Percentiles rank a stretch among this genome's conserved stretches.
Conservation (phyloP, 2,329 filamentous ascomycete genomes). For the Calonectria pauciramosa region DNA sequence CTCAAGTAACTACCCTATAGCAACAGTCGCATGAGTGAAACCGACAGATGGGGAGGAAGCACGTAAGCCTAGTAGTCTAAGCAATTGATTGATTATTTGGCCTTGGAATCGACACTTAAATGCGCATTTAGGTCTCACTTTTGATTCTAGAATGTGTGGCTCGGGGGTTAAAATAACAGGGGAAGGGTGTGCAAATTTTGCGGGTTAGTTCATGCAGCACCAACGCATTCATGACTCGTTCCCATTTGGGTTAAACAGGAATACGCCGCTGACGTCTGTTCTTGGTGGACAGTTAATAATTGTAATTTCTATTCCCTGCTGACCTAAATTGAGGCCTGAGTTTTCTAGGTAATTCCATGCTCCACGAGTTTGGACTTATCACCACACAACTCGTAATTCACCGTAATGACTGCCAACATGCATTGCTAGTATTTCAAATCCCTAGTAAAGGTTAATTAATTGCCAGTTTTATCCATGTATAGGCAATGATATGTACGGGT, state of each 20-base stretch:
- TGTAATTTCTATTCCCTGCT: not conserved
- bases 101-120: not conserved
- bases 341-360: not conserved
- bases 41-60: too few relatives aligned
- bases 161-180: too few relatives aligned
- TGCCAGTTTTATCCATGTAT: not conserved
- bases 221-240: not conserved
- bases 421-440: not conserved
- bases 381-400: not conserved
- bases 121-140: not conserved
- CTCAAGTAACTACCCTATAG: not conserved
- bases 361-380: too few relatives aligned
- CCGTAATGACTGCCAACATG: not conserved
- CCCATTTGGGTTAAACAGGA: not conserved
- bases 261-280: not conserved
- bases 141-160: not conserved
- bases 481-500: not conserved
- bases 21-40: not conserved
- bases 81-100: not conserved
- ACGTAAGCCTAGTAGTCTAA: not conserved
- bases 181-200: too few relatives aligned
- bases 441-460: not conserved
- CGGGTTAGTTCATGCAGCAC: accelerated
- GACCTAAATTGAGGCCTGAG: not conserved
- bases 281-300: not conserved